phyloP scores from a whole-genome alignment of 305 asterid species.

The Fraxinus albicans region DNA sequence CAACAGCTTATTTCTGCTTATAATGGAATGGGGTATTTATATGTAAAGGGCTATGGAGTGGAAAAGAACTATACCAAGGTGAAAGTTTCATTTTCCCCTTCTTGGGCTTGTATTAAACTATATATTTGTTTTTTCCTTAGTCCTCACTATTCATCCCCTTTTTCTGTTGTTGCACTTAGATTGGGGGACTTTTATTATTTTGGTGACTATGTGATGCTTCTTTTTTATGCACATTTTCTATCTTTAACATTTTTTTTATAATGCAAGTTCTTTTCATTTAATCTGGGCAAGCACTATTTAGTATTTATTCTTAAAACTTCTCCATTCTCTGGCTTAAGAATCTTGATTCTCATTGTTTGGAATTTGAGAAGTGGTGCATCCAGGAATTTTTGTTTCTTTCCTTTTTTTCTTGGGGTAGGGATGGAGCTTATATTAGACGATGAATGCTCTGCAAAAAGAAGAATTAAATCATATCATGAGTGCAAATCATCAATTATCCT shows the following conservation, averaged over 20 bases:
- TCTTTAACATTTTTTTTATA: neutral
- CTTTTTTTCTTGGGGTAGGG: neutral
- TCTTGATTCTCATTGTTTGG: neutral
- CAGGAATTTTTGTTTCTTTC: neutral
- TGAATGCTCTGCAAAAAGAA: neutral
- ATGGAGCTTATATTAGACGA: neutral
- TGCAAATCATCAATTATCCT: neutral
- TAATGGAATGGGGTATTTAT: conserved; percentile 96
- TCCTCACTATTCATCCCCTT: neutral
- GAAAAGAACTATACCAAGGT: conserved; percentile 93
- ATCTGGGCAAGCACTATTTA: neutral
- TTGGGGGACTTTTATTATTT: neutral
- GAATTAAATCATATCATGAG: neutral
- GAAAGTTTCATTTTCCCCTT: conserved; percentile 11
- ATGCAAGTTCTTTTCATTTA: neutral
- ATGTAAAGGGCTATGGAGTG: conserved; percentile 94
- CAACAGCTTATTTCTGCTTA: conserved; percentile 90
- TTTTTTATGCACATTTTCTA: neutral
- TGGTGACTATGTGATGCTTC: neutral
- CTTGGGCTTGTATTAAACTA: neutral
- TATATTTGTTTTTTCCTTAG: neutral
- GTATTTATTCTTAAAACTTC: neutral
- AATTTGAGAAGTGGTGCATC: neutral
- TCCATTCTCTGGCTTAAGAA: neutral
- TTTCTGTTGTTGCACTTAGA: neutral